phyloP scores from a whole-genome alignment of 176 grass and related monocot genomes.

The Tillandsia fasciculata region DNA sequence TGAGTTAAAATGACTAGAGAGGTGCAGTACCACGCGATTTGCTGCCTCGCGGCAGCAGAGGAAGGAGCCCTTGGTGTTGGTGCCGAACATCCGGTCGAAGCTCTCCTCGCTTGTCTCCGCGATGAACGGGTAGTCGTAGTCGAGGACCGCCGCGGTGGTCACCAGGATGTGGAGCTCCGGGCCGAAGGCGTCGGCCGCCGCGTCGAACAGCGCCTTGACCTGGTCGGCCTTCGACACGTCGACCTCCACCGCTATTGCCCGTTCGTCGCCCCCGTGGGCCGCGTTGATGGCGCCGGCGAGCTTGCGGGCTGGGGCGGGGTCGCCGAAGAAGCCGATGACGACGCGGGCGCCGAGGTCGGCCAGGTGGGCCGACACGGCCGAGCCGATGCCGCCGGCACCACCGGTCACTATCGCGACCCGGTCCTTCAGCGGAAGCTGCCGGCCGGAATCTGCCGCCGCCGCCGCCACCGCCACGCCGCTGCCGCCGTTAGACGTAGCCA shows the following conservation, averaged over 20 bases:
- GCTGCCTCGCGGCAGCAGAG: conserved; percentile 71
- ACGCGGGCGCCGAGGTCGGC: conserved; percentile 51
- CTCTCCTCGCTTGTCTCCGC: conserved; percentile 28
- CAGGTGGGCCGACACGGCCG: conserved; percentile 41
- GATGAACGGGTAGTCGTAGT: conserved; percentile 35
- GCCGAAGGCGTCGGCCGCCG: conserved; percentile 36
- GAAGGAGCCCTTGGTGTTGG: conserved; percentile 62
- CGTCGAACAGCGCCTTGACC: conserved; percentile 51
- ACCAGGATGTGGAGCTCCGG: conserved; percentile 63
- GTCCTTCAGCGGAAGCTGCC: conserved; percentile 23
- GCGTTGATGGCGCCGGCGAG: conserved; percentile 30
- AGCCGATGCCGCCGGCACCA: conserved; percentile 53
- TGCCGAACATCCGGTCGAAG: conserved; percentile 37
- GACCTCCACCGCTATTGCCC: conserved; percentile 23
- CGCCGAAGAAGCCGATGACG: conserved; percentile 39
- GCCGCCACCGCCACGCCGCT: too few species aligned
- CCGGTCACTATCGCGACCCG: conserved; percentile 62
- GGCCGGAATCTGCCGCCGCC: too few species aligned
- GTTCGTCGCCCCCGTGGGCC: background rate
- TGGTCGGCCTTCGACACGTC: conserved; percentile 37
- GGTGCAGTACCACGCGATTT: conserved; percentile 15
- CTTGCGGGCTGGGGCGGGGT: conserved; percentile 17
- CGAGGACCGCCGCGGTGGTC: conserved; percentile 38
- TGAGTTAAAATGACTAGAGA: too few species aligned
- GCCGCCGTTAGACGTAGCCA: too few species aligned